These are phyloP conservation scores for Sarocladiaceae sp. DNA, from an alignment of 2,329 filamentous ascomycete genomes.

Conservation along the genomic window DNA sequence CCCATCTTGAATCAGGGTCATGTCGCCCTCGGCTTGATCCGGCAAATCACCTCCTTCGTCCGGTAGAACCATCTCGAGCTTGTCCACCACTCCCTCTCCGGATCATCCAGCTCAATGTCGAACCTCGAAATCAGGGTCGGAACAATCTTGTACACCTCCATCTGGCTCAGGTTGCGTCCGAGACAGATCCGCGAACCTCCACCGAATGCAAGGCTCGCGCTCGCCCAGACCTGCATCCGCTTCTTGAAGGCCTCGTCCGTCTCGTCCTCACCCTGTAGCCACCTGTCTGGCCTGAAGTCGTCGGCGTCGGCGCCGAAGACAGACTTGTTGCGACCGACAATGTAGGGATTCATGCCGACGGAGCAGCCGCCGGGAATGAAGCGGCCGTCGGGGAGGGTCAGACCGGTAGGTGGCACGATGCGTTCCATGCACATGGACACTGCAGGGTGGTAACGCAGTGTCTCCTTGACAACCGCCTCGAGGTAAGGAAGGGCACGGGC, in stretches of 20 bases:
- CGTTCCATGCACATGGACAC: slow-evolving; percentile 39
- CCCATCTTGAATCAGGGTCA: not conserved
- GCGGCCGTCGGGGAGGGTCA: slow-evolving; percentile 25
- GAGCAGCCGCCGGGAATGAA: slow-evolving; percentile 20
- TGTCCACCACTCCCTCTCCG: slow-evolving; percentile 15
- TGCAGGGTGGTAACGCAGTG: slow-evolving; percentile 39
- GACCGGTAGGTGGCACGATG: slow-evolving; percentile 33
- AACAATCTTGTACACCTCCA: slow-evolving; percentile 28
- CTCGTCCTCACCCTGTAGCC: slow-evolving; percentile 24
- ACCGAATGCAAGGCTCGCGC: slow-evolving; percentile 27
- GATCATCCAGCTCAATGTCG: slow-evolving; percentile 27
- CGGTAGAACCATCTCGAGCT: slow-evolving; percentile 16
- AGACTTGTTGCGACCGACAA: slow-evolving; percentile 26
- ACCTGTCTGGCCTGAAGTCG: slow-evolving; percentile 38
- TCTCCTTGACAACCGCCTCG: slow-evolving; percentile 41
- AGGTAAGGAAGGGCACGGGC: slow-evolving; percentile 20
- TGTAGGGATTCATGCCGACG: slow-evolving; percentile 30
- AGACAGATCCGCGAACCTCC: slow-evolving; percentile 27
- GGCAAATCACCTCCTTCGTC: slow-evolving; percentile 15
- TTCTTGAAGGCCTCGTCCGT: slow-evolving; percentile 22
- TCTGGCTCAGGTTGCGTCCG: slow-evolving; percentile 24
- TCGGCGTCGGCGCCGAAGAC: slow-evolving; percentile 38
- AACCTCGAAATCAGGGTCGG: slow-evolving; percentile 40
- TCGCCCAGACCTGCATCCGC: slow-evolving; percentile 28
- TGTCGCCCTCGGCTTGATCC: slow-evolving; percentile 1